Evolutionary conservation across 306 rosid species (phyloP), one percentile per base, ranked within the genome.

Genomic region (Lotus japonicus): DNA sequence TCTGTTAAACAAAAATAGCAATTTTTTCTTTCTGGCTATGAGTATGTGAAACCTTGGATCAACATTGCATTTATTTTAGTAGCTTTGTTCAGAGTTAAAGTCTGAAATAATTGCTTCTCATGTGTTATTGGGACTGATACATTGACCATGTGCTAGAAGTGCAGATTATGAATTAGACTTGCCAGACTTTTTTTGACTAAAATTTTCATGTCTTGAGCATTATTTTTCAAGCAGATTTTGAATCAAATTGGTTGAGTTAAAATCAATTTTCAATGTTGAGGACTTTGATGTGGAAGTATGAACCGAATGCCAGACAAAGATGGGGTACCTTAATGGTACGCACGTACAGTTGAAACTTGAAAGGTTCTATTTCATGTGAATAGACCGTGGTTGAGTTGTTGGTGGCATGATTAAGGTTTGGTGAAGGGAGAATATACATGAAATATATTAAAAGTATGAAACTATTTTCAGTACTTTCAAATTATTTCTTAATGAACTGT

Each of bases 31-130:
- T 49, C 41, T 42, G 50, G 59, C 64, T 18, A 60, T 58, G 58
- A 63, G 13, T 60, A 11, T 53, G 23, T 42, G 23, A 43, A 66
- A 66, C 73, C 33, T 71, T 43, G 70, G 36, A 62, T 26, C 44
- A 45, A 16, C 50, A 1, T 1, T 62, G 64, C 79, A 53, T 67
- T 67, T 52, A 31, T 58, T 63, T 62, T 68, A 42, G 36, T 5
- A 42, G 53, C 10, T 28, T 17, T 38, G 8, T 43, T 15, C 49
- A 61, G 76, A 66, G 61, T 72, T 73, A 55, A 58, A 57, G 61
- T 60, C 35, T 58, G 71, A 57, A 81, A 77, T 81, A 81, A 81
- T 68, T 69, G 62, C 18, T 5, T 68, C 59, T 58, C 33, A 19
- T 71, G 7, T 70, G 59, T 54, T 55, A 9, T 66, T 56, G 74